A percentile compares a stretch with the other conserved stretches of the same genome.
These are phyloP conservation scores for Colletotrichum viniferum DNA, from an alignment of 2,329 filamentous ascomycete species.

Conservation along the genomic window DNA sequence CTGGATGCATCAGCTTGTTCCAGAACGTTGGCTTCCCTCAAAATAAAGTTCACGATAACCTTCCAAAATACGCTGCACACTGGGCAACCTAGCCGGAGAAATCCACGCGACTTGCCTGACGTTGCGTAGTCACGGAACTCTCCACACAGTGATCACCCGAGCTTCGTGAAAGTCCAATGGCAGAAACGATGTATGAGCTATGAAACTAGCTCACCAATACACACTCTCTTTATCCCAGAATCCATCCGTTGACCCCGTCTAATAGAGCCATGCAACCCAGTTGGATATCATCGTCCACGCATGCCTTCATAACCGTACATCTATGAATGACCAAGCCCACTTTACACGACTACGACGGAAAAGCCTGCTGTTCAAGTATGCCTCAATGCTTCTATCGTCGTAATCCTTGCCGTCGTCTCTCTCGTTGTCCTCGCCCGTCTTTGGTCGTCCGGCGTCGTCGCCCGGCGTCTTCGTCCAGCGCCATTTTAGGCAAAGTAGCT, in stretches of 20 bases:
- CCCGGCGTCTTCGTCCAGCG: too few relatives aligned
- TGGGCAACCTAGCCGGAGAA: neutral
- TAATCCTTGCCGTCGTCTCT: neutral
- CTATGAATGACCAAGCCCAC: neutral
- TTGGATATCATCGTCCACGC: conserved; percentile 7
- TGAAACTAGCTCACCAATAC: neutral
- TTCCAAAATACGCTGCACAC: neutral
- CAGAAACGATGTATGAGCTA: neutral
- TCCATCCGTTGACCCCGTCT: neutral
- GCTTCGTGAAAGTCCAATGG: neutral
- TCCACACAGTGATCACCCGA: neutral
- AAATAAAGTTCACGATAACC: neutral
- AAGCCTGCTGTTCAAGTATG: neutral
- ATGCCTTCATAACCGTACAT: neutral
- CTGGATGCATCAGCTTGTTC: neutral
- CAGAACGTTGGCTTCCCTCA: neutral
- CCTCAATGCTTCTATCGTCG: neutral
- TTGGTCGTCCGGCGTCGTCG: neutral
- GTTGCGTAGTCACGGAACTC: neutral
- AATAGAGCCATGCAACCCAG: neutral
- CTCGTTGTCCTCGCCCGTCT: neutral
- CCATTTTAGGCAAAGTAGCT: conserved; percentile 86
- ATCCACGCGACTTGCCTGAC: neutral
- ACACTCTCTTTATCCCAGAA: conserved; percentile 1
- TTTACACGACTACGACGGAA: neutral